Percentiles rank a stretch among this genome's conserved stretches.
Evolutionary conservation across 192 early-diverging fungal species (phyloP).

Genomic region (Backusella morwellensis): DNA sequence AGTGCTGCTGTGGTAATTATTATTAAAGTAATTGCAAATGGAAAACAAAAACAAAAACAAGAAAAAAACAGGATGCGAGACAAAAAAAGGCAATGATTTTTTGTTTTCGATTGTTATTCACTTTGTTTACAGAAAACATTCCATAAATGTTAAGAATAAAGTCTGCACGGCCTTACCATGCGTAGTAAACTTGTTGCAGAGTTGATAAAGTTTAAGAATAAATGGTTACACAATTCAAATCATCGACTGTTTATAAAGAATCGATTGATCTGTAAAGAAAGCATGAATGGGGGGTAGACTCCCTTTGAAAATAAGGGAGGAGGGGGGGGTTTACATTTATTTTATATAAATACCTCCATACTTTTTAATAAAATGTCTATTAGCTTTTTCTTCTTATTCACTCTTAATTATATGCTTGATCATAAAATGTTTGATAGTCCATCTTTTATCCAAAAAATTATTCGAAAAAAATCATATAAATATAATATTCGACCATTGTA

Average conservation of each 20-base stretch:
- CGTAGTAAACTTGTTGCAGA: slow-evolving; percentile 10
- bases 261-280: neutral
- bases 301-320: neutral
- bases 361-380: neutral
- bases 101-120: slow-evolving; percentile 4
- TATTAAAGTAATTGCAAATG: neutral
- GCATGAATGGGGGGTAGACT: neutral
- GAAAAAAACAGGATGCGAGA: neutral
- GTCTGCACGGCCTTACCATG: slow-evolving; percentile 14
- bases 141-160: slow-evolving; percentile 13
- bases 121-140: slow-evolving; percentile 9
- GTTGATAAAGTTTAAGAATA: neutral
- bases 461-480: slow-evolving; percentile 7
- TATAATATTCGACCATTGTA: neutral
- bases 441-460: slow-evolving; percentile 14
- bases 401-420: neutral
- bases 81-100: neutral
- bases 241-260: neutral
- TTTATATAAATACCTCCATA: neutral
- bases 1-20: neutral
- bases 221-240: neutral
- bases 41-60: neutral
- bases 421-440: slow-evolving; percentile 10
- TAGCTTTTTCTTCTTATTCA: neutral
- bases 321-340: neutral